Evolutionary conservation across 768 basidiomycete genomes (phyloP), one percentile per base, ranked within the genome.

Genomic region (Lactifluus echinatus): DNA sequence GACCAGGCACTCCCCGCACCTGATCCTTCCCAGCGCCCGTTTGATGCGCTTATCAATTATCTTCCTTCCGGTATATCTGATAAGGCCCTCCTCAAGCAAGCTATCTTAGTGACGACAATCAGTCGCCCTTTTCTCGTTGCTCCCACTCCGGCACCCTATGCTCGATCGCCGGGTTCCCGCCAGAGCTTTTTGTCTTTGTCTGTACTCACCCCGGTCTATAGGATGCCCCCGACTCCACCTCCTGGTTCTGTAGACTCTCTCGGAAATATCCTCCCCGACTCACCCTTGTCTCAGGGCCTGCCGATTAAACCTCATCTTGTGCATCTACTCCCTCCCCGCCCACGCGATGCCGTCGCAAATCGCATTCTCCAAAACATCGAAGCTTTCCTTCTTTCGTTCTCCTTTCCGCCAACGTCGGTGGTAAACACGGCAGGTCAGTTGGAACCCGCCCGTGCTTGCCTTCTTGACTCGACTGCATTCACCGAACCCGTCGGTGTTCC

Each of bases 101-200:
- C 72, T 5, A 75, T 76, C 51, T 70, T 75, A 12, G 69, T 74
- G 14, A 74, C 73, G 24, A 72, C 74, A 12, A 67, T 76, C 31
- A 66, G 67, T 10, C 68, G 71, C 3, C 69, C 73, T 6, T 75
- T 72, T 59, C 66, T 76, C 29, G 58, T 63, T 8, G 52, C 69
- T n/a, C 58, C 54, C 4, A 39, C 55, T 42, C 47, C 67, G 2
- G 54, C 51, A 26, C 21, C 51, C 19, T 39, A 40, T 26, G 31
- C 31, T n/a, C 53, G 48, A 44, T 46, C 26, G 54, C 50, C 53
- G 47, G 5, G 2, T 24, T 48, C 40, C 40, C 28, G 45, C 56
- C 36, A 49, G 1, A 53, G 53, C 44, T 56, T 57, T 6, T 8
- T 31, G 31, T 31, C 31, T 10, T n/a, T 53, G 33, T 60, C 55